phyloP scores from a whole-genome alignment of 148 eudicot genomes.

The Nepenthes mirabilis region DNA sequence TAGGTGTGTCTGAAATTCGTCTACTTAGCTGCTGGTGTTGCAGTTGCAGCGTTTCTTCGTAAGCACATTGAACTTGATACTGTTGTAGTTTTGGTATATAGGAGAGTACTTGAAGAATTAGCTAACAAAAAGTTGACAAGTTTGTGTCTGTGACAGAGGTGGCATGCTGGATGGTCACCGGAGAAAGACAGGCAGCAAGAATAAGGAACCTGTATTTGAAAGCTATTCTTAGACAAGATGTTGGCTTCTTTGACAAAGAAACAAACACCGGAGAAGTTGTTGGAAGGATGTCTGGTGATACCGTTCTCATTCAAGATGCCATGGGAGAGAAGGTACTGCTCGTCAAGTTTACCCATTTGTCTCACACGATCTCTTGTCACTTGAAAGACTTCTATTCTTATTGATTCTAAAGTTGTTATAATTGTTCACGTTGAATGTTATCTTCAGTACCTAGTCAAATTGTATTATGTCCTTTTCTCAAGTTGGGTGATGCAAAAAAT shows the following conservation, averaged over 20 bases:
- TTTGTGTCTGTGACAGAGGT: constrained; percentile 33
- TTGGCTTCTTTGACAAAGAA: constrained; percentile 65
- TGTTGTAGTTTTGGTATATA: not conserved
- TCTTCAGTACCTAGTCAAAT: too few species aligned
- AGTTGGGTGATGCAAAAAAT: too few species aligned
- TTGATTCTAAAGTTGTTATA: too few species aligned
- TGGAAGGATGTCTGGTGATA: constrained; percentile 82
- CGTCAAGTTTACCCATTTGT: not conserved
- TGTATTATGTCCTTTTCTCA: too few species aligned
- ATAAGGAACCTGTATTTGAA: constrained; percentile 53
- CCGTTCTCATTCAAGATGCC: constrained; percentile 72
- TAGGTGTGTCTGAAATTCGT: constrained; percentile 51
- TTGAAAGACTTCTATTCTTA: not conserved
- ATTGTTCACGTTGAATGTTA: too few species aligned
- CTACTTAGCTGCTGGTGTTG: constrained; percentile 44
- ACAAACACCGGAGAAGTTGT: constrained; percentile 73
- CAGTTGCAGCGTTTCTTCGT: constrained; percentile 49
- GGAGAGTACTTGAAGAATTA: not conserved
- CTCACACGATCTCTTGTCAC: not conserved
- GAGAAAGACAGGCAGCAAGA: constrained; percentile 69
- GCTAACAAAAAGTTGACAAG: constrained; percentile 2
- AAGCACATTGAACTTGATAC: constrained; percentile 11
- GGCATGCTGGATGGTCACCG: constrained; percentile 72
- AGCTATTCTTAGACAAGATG: constrained; percentile 61
- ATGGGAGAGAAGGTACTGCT: constrained; percentile 64